Evolutionary conservation across 2,329 filamentous ascomycete genomes (phyloP).

Genomic region (Thelonectria blattea): DNA sequence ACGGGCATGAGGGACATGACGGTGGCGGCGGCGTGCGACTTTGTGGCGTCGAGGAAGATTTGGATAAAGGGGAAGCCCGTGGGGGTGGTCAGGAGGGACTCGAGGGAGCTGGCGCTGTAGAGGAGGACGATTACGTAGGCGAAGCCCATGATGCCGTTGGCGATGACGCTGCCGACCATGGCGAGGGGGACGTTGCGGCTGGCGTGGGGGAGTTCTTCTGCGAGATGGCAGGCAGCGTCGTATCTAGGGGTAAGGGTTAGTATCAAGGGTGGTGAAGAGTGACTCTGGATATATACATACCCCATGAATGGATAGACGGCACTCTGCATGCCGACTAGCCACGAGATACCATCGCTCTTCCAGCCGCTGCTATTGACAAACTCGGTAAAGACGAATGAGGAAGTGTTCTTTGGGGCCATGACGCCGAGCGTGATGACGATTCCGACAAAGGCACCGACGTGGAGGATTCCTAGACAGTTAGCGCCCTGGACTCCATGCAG

Average conservation of each 20-base stretch:
- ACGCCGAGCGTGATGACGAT: constrained; percentile 40
- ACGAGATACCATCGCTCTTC: constrained; percentile 40
- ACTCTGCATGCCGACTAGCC: constrained; percentile 42
- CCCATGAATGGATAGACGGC: constrained; percentile 44
- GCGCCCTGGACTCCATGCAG: not conserved
- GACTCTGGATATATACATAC: constrained; percentile 31
- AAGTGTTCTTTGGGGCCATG: constrained; percentile 40
- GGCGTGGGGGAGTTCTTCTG: constrained; percentile 43
- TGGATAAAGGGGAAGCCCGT: constrained; percentile 53
- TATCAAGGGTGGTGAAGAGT: not conserved
- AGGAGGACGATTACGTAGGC: constrained; percentile 50
- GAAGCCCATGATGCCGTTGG: constrained; percentile 55
- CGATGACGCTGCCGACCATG: constrained; percentile 43
- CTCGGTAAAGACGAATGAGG: constrained; percentile 42
- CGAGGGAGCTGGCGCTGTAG: constrained; percentile 49
- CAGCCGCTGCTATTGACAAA: constrained; percentile 43
- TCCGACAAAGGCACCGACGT: constrained; percentile 37
- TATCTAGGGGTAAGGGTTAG: constrained; percentile 30
- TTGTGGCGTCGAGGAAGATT: constrained; percentile 43
- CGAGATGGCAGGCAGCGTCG: constrained; percentile 43
- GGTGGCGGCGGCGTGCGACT: constrained; percentile 34
- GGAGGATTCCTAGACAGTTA: constrained; percentile 31
- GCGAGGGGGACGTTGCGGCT: constrained; percentile 43
- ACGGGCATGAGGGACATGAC: constrained; percentile 40
- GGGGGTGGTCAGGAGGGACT: constrained; percentile 45